Percentiles rank a stretch among this genome's conserved stretches.
Evolutionary conservation across 768 basidiomycete genomes (phyloP).

Genomic region (Boletus speciosus): DNA sequence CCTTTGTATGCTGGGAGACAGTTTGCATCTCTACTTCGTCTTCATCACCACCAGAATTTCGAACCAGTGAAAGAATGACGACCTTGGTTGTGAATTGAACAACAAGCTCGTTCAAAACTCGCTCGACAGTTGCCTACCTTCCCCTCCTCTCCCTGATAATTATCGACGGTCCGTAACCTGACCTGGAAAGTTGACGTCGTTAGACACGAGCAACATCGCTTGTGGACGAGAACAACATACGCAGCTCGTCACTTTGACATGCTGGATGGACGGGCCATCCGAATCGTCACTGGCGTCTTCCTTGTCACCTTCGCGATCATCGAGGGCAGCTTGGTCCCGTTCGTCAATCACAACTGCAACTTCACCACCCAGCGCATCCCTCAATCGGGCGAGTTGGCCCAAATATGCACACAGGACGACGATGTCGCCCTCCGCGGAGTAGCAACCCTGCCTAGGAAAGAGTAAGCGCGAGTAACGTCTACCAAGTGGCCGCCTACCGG

Average conservation of each 20-base stretch:
- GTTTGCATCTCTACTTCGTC: constrained; percentile 27
- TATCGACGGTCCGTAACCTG: constrained; percentile 70
- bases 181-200: constrained; percentile 39
- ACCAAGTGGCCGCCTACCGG: constrained; percentile 21
- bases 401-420: constrained; percentile 54
- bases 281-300: constrained; percentile 33
- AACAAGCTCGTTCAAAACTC: neutral
- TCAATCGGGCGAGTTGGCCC: constrained; percentile 45
- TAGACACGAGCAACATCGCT: neutral
- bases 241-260: constrained; percentile 48
- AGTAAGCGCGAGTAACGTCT: neutral
- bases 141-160: constrained; percentile 75
- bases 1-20: constrained; percentile 21
- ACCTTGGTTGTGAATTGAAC: constrained; percentile 36
- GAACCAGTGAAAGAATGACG: constrained; percentile 70
- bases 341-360: constrained; percentile 69
- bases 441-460: constrained; percentile 43
- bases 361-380: constrained; percentile 40
- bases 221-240: constrained; percentile 33
- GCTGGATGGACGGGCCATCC: constrained; percentile 33
- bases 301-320: constrained; percentile 43
- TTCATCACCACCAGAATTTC: constrained; percentile 57
- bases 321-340: constrained; percentile 59
- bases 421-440: constrained; percentile 46
- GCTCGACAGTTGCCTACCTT: constrained; percentile 33